A percentile compares a stretch with the other conserved stretches of the same genome.
Evolutionary conservation across 1,284 basidiomycete genomes (phyloP).

Genomic region (Fomitiporia mediterranea): DNA sequence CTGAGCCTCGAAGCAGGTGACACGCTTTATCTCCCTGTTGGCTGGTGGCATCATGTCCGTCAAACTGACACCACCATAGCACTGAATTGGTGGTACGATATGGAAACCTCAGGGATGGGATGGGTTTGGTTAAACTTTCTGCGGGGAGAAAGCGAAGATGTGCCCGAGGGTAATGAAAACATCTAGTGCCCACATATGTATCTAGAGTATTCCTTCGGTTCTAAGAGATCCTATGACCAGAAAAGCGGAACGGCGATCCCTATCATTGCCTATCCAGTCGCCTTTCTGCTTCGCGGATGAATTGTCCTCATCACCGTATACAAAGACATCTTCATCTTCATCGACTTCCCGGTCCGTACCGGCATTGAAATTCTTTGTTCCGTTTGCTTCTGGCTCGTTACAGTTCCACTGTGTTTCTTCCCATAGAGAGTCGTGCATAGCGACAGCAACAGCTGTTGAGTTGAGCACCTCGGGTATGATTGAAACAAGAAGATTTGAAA

Average conservation of each 20-base stretch:
- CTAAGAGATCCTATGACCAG: constrained; percentile 68
- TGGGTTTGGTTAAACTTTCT: constrained; percentile 67
- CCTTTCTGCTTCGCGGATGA: constrained; percentile 39
- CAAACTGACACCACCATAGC: constrained; percentile 67
- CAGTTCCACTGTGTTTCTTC: constrained; percentile 71
- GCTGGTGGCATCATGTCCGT: constrained; percentile 89
- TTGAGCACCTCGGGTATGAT: constrained; percentile 66
- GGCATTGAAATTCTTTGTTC: constrained; percentile 24
- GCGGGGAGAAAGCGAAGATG: constrained; percentile 38
- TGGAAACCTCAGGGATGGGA: constrained; percentile 61
- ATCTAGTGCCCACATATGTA: background rate
- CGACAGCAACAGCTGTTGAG: constrained; percentile 67
- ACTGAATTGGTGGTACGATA: constrained; percentile 87
- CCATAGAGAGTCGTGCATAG: constrained; percentile 70
- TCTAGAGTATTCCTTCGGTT: constrained; percentile 62
- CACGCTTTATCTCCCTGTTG: constrained; percentile 81
- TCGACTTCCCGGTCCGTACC: constrained; percentile 15
- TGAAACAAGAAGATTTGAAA: constrained; percentile 67
- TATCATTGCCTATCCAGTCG: constrained; percentile 71
- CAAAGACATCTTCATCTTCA: constrained; percentile 46
- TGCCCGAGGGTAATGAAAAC: constrained; percentile 19
- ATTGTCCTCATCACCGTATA: constrained; percentile 48
- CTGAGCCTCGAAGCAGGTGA: constrained; percentile 70
- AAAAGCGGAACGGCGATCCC: constrained; percentile 71
- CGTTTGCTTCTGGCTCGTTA: constrained; percentile 44